A percentile compares a stretch with the other conserved stretches of the same genome.
Evolutionary conservation across 192 early-diverging fungal species (phyloP).

Genomic region (Coemansia sp.): DNA sequence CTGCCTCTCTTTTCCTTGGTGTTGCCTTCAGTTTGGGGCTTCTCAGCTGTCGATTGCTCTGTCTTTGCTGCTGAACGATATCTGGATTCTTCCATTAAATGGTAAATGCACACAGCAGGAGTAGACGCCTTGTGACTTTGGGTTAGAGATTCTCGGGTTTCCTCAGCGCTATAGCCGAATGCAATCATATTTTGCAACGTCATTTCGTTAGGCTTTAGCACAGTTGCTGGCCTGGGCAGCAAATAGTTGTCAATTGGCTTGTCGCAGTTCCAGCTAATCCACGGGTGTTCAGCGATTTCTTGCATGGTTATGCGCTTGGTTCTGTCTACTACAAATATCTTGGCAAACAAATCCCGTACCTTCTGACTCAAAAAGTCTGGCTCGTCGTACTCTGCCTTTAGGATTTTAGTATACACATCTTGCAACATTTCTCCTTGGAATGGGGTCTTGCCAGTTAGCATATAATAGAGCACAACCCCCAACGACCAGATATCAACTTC

Average conservation of each 20-base stretch:
- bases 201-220: conserved; percentile 32
- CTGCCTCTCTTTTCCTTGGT: neutral
- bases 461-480: conserved; percentile 1
- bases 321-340: conserved; percentile 71
- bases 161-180: conserved; percentile 26
- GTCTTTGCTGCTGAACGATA: neutral
- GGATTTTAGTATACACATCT: conserved; percentile 77
- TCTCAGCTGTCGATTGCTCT: neutral
- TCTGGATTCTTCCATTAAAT: conserved; percentile 36
- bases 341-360: conserved; percentile 61
- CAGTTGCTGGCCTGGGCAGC: conserved; percentile 50
- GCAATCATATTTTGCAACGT: conserved; percentile 42
- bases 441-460: neutral
- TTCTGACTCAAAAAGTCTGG: conserved; percentile 57
- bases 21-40: neutral
- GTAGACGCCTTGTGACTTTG: conserved; percentile 31
- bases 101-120: conserved; percentile 51
- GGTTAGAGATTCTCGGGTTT: conserved; percentile 21
- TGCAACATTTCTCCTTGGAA: conserved; percentile 61
- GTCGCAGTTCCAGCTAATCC: conserved; percentile 68
- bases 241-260: conserved; percentile 64
- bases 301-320: conserved; percentile 62
- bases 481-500: conserved; percentile 9
- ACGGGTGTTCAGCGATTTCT: conserved; percentile 68
- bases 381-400: conserved; percentile 59